Percentiles rank a stretch among this genome's conserved stretches.
phyloP scores from a whole-genome alignment of 2,329 filamentous ascomycete genomes.

The Talaromyces sp. region DNA sequence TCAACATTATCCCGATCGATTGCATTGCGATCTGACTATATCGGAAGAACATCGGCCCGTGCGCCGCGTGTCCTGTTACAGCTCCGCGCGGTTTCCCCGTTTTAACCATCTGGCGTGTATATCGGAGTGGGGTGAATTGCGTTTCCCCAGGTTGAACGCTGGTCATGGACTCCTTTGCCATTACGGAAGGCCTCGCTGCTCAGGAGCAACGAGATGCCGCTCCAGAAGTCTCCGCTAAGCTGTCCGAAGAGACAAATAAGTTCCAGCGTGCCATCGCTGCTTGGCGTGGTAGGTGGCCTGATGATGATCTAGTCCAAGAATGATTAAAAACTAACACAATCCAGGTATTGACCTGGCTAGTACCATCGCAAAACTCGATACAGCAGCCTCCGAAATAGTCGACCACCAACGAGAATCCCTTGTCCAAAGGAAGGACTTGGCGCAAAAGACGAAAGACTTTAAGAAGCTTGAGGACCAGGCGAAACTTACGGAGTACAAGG shows the following conservation, averaged over 20 bases:
- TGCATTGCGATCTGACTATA: conserved; percentile 16
- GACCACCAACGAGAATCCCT: conserved; percentile 92
- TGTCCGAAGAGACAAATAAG: conserved; percentile 73
- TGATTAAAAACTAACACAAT: background rate
- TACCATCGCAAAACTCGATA: conserved; percentile 83
- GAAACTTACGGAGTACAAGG: conserved; percentile 87
- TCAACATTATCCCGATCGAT: background rate
- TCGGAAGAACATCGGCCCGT: conserved; percentile 40
- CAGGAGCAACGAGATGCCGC: conserved; percentile 32
- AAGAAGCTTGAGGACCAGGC: conserved; percentile 86
- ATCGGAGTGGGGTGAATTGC: conserved; percentile 30
- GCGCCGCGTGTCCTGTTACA: conserved; percentile 31
- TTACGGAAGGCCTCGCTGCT: conserved; percentile 43
- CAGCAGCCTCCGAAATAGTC: conserved; percentile 92
- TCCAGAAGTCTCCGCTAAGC: conserved; percentile 30
- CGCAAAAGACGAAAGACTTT: conserved; percentile 99
- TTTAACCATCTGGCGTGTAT: conserved; percentile 12
- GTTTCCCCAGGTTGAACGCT: conserved; percentile 14
- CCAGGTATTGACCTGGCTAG: conserved; percentile 83
- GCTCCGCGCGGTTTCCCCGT: conserved; percentile 28
- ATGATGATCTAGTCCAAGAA: background rate
- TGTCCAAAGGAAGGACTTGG: conserved; percentile 91
- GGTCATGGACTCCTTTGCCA: conserved; percentile 48
- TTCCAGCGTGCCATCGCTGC: conserved; percentile 95
- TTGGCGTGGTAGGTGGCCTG: conserved; percentile 75